Evolutionary conservation across 192 early-diverging fungal species (phyloP).

Genomic region (Geranomyces variabilis): DNA sequence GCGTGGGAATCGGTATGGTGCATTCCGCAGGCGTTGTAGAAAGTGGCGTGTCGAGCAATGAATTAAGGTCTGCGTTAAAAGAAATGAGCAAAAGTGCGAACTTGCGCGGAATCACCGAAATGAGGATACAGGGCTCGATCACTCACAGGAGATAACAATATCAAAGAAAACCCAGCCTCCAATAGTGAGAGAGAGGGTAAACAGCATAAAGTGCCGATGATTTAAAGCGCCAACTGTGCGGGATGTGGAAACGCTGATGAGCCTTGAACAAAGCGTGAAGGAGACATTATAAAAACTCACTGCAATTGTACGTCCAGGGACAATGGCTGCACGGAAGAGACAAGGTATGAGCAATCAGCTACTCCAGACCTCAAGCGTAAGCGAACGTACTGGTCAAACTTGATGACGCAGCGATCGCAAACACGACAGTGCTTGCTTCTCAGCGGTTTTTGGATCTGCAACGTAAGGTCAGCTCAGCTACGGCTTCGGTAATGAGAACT

Average conservation of each 20-base stretch:
- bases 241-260: not conserved
- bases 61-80: conserved; percentile 45
- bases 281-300: conserved; percentile 31
- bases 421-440: conserved; percentile 93
- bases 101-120: not conserved
- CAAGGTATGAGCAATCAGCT: not conserved
- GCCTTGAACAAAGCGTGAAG: no score
- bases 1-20: conserved; percentile 26
- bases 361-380: no score
- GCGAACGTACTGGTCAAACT: conserved; percentile 81
- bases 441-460: conserved; percentile 76
- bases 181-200: conserved; percentile 66
- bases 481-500: not conserved
- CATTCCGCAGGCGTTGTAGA: conserved; percentile 26
- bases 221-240: conserved; percentile 75
- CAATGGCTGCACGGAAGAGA: conserved; percentile 68
- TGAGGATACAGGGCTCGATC: not conserved
- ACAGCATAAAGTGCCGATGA: conserved; percentile 86
- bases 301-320: conserved; percentile 96
- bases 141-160: conserved; percentile 71
- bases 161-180: conserved; percentile 63
- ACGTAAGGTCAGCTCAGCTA: not conserved
- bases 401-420: conserved; percentile 90
- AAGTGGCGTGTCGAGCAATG: conserved; percentile 24
- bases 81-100: not conserved